Evolutionary conservation across 1,139 yeast genomes (phyloP).

Genomic region (Kluyveromyces marxianus): DNA sequence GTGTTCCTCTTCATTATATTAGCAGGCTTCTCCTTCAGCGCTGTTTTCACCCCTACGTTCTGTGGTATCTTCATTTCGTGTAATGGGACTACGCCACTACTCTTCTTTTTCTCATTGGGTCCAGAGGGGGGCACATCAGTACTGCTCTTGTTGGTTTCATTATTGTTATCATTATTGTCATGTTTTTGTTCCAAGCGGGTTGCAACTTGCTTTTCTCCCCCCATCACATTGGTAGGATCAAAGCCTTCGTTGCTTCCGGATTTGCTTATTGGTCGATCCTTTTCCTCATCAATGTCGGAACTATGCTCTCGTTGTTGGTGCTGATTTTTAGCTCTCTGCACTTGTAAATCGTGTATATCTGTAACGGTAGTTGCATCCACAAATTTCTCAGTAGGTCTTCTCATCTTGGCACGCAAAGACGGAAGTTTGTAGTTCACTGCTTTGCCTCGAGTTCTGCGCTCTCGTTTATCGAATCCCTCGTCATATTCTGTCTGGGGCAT

Average conservation of each 20-base stretch:
- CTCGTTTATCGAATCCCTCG: conserved; percentile 17
- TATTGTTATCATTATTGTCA: too few species aligned
- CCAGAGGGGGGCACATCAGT: too few species aligned
- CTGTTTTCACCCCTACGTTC: conserved; percentile 1
- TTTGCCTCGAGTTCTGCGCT: conserved; percentile 41
- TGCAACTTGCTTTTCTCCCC: too few species aligned
- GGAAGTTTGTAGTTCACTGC: conserved; percentile 64
- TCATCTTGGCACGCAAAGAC: conserved; percentile 58
- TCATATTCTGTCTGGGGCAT: conserved; percentile 30
- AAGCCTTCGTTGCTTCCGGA: too few species aligned
- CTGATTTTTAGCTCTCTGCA: conserved; percentile 4
- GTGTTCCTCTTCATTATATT: conserved; percentile 1
- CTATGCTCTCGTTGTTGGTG: not conserved
- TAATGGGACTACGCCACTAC: not conserved
- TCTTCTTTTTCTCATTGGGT: not conserved
- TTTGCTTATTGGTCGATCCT: too few species aligned
- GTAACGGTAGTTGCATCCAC: conserved; percentile 44
- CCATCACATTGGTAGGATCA: too few species aligned
- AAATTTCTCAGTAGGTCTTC: conserved; percentile 56
- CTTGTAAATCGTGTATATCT: conserved; percentile 29
- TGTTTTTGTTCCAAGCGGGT: too few species aligned
- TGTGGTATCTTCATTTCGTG: not conserved
- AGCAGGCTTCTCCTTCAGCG: conserved; percentile 5
- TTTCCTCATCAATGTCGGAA: too few species aligned
- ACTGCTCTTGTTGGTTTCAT: too few species aligned